Base-by-base conservation (phyloP, 495 filamentous ascomycete genomes). In the Stereocaulon alpinum region DNA sequence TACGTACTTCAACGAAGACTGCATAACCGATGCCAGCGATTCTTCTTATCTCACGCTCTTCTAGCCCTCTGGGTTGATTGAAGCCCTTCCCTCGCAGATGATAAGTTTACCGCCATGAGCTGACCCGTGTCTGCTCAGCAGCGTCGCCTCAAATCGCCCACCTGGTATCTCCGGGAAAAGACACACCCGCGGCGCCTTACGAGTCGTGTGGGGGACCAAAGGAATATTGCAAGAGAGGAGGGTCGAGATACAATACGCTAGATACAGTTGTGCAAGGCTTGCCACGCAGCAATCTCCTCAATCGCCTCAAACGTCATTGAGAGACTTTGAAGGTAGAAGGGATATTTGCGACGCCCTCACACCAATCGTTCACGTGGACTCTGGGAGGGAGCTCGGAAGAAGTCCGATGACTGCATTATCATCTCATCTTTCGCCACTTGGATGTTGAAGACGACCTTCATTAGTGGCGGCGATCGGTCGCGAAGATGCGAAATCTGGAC, bases 381-480 rank as follows among this genome's bases (percentile, higher is more conserved):
- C 34, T 37, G 34, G 11, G 7, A 37, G 2, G 2, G 34, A 37
- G 34, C 34, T 37, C 34, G 11, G 34, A 37, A 37, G 1, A 37
- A 37, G 34, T 37, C 34, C 34, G 34, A 6, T 11, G 34, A 37
- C 34, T 37, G 34, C 11, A 37, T 37, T 4, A 37, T 37, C 34
- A 37, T 37, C 34, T 37, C 48, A 60, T 60, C 10, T 48, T 60
- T 18, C 58, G 15, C 6, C n/a, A 55, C 29, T 60, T 60, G 27
- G 18, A 60, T 34, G 24, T 27, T 42, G 40, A 40, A 47, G 58
- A 55, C 24, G 50, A 60, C 29, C 50, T 55, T 52, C 40, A 48
- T 14, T n/a, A 60, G 17, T 60, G 58, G 40, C 40, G 40, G 18
- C 50, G 50, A 53, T 60, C 34, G n/a, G 55, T 60, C 40, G 49